These are phyloP conservation scores for Sonneratia alba DNA, from an alignment of 345 rosid genomes.

Conservation along the genomic window DNA sequence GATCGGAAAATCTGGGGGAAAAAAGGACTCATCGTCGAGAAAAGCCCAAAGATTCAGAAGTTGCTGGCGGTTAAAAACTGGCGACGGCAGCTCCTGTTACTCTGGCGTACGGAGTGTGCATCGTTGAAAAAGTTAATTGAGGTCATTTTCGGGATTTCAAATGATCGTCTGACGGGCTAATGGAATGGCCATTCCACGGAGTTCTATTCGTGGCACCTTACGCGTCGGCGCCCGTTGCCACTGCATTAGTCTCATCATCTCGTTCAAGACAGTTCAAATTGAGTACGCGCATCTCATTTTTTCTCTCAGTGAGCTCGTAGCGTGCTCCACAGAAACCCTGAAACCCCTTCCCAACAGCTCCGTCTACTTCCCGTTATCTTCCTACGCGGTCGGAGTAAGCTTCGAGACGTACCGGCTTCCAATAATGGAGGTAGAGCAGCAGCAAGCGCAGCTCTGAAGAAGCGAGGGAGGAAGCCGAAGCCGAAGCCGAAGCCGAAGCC, in stretches of 20 bases:
- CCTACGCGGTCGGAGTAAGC: no score
- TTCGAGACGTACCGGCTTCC: not conserved
- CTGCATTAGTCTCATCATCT: not conserved
- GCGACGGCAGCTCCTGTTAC: not conserved
- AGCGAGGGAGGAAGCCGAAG: constrained; percentile 92
- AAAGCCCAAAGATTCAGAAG: not conserved
- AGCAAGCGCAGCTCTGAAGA: constrained; percentile 39
- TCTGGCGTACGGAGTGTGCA: not conserved
- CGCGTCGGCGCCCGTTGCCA: not conserved
- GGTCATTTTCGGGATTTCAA: not conserved
- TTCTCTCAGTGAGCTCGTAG: constrained; percentile 6
- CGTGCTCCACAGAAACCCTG: not conserved
- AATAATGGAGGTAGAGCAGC: constrained; percentile 26
- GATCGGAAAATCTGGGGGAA: not conserved
- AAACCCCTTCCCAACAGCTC: not conserved
- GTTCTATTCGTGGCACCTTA: not conserved
- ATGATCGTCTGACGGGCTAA: not conserved
- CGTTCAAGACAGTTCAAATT: not conserved
- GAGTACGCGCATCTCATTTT: not conserved
- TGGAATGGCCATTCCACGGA: not conserved
- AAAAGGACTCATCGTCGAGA: no score
- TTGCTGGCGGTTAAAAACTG: not conserved
- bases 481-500: constrained; percentile 85
- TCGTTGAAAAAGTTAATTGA: not conserved
- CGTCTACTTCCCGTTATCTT: not conserved